phyloP scores from a whole-genome alignment of 1,284 basidiomycete species.

The Boletus semigastroideus region DNA sequence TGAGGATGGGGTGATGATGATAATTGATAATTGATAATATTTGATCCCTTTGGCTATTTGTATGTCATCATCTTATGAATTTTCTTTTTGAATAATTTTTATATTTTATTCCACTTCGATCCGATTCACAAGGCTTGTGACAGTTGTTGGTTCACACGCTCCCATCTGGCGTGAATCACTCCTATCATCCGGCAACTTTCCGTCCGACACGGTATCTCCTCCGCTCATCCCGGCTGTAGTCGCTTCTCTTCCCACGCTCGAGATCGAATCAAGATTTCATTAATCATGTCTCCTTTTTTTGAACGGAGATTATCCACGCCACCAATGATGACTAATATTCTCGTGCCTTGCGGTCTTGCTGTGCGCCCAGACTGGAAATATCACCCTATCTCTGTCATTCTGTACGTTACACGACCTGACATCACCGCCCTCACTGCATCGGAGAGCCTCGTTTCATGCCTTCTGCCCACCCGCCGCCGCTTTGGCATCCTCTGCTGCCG shows the following conservation, averaged over 20 bases:
- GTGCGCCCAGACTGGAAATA: neutral
- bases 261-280: constrained; percentile 2
- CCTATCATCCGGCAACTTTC: constrained; percentile 22
- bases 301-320: neutral
- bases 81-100: neutral
- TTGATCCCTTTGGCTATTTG: constrained; percentile 4
- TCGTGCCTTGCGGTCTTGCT: neutral
- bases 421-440: constrained; percentile 4
- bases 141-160: constrained; percentile 10
- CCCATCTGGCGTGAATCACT: constrained; percentile 17
- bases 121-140: constrained; percentile 30
- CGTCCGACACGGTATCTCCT: constrained; percentile 25
- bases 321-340: neutral
- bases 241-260: neutral
- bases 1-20: no score
- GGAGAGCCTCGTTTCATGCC: constrained; percentile 35
- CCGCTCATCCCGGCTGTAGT: constrained; percentile 20
- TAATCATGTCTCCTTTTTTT: neutral
- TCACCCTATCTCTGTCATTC: neutral
- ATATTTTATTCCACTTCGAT: constrained; percentile 8
- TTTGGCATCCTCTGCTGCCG: constrained; percentile 67
- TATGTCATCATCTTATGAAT: constrained; percentile 8
- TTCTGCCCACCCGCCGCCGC: constrained; percentile 41
- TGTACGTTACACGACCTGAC: neutral
- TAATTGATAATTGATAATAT: neutral